phyloP scores from a whole-genome alignment of 2,329 filamentous ascomycete species.

The Pestalotiopsis sp. region DNA sequence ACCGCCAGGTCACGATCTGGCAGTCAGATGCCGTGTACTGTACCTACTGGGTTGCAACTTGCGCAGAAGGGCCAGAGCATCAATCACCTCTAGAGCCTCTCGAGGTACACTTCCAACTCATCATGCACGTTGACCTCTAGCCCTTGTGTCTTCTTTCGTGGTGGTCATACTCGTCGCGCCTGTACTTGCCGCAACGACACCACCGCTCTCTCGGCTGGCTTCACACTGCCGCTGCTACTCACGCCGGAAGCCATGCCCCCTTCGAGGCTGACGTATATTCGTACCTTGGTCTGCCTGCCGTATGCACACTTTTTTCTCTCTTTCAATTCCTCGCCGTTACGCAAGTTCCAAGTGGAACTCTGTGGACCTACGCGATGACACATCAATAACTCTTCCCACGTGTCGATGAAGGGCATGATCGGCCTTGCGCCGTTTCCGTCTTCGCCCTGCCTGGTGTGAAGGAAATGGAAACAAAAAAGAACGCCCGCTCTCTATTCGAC shows the following conservation, averaged over 20 bases:
- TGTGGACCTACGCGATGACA: constrained; percentile 5
- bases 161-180: not conserved
- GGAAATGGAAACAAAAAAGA: not conserved
- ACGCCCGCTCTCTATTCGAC: not conserved
- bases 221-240: not conserved
- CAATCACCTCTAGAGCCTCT: too few relatives aligned
- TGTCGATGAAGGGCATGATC: not conserved
- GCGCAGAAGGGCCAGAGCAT: too few relatives aligned
- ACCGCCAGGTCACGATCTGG: not conserved
- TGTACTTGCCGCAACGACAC: not conserved
- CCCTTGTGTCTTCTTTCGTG: not conserved
- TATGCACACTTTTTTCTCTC: not conserved
- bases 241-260: not conserved
- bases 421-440: not conserved
- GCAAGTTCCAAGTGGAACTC: constrained; percentile 7
- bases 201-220: not conserved
- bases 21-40: not conserved
- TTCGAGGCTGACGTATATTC: not conserved
- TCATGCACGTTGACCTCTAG: not conserved
- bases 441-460: not conserved
- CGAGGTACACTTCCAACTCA: too few relatives aligned
- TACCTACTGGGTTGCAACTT: too few relatives aligned
- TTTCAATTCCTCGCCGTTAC: not conserved
- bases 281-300: not conserved
- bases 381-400: constrained; percentile 9